These are phyloP conservation scores for Elasticomyces elasticus DNA, from an alignment of 495 filamentous ascomycete species.

Conservation along the genomic window DNA sequence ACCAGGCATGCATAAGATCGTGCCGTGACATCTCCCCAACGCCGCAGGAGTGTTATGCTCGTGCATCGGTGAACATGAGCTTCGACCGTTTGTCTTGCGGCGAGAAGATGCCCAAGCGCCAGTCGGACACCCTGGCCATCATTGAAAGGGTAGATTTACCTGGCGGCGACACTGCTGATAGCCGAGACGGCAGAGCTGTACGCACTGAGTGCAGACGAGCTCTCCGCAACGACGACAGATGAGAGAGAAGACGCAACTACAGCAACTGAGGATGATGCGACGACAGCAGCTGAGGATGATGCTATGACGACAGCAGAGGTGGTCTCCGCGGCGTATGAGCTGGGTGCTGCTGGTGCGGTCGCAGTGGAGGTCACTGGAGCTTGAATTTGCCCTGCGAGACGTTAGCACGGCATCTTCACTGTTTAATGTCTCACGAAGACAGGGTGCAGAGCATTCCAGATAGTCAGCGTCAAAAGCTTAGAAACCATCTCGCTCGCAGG, in stretches of 20 bases:
- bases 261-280: background rate
- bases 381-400: constrained; percentile 7
- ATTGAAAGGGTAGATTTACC: background rate
- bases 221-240: background rate
- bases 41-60: no score
- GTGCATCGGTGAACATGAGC: no score
- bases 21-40: no score
- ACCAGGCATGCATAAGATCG: background rate
- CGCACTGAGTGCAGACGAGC: background rate
- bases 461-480: no score
- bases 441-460: no score
- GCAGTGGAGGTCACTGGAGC: background rate
- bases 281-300: background rate
- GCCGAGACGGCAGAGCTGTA: background rate
- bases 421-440: no score
- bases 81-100: no score
- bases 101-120: no score
- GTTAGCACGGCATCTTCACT: background rate
- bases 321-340: background rate
- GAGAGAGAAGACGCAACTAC: background rate
- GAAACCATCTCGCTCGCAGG: no score
- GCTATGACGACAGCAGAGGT: background rate
- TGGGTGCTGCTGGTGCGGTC: background rate
- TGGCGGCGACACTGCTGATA: background rate
- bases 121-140: no score